Evolutionary conservation across 78 protist genomes (phyloP), one percentile per base, ranked within the genome.

Genomic region (Dictyostelium discoideum): DNA sequence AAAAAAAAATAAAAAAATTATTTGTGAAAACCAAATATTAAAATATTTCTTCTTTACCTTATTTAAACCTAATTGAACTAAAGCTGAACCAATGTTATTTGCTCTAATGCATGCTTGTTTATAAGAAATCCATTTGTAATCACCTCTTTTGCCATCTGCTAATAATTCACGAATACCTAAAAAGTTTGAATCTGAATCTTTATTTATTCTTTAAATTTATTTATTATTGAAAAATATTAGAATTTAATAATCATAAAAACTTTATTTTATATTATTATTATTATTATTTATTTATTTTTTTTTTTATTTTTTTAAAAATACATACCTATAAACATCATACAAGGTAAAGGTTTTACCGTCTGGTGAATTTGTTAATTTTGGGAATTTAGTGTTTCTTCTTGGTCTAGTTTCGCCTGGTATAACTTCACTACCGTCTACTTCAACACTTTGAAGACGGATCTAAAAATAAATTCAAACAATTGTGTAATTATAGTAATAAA

Each of bases 101-200:
- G 93, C 96, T 93, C 96, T 82, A 29, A 24, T 20, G 42, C 42
- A 9, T 7, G 86, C 92, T 37, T 74, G 54, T n/a, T 57, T 74
- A 44, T 93, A 93, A 20, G 86, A 76, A 48, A 93, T 85, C 90
- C 92, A 93, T 37, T 83, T 63, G 48, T 85, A 93, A 39, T 89
- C 92, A 80, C 96, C 96, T 69, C 93, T 69, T 78, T 87, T 87
- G 7, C 83, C 94, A 65, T 85, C 93, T 22, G 86, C 46, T 32
- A 77, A 54, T 18, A 92, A 44, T 69, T 57, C 85, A 84, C 96
- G 86, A 84, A 86, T 72, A 82, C 92, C 96, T 50, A 92, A 92
- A 72, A 69, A 82, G 57, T 63, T 84, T 6, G 29, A 73, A 46
- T 85, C 96, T 9, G 63, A 80, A 80, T 86, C 72, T 22, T 92